Evolutionary conservation across 75 land plant species (phyloP).

Genomic region (Pinus tabuliformis): DNA sequence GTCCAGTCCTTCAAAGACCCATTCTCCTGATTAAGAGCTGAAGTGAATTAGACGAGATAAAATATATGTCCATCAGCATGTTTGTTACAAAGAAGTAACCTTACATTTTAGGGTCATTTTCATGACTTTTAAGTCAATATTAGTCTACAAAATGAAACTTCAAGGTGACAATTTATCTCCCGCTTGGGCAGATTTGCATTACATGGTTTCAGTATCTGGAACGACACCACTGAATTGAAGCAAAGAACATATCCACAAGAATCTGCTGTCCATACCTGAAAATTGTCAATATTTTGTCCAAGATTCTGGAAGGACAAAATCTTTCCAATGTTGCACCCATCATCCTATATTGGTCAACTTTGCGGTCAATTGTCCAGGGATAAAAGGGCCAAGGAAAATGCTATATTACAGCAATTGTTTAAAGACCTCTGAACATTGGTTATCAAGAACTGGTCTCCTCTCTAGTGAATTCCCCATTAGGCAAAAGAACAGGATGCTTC

Average conservation of each 20-base stretch:
- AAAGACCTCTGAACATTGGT: constrained; percentile 5
- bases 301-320: constrained; percentile 6
- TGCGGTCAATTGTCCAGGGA: not conserved
- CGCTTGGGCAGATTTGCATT: constrained; percentile 5
- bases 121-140: not conserved
- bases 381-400: constrained; percentile 7
- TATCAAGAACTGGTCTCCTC: constrained; percentile 1
- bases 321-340: constrained; percentile 8
- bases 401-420: constrained; percentile 7
- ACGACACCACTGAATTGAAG: not conserved
- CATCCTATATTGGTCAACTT: constrained; percentile 7
- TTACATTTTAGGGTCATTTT: constrained; percentile 5
- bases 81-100: not conserved
- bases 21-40: constrained; percentile 5
- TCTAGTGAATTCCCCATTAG: constrained; percentile 1
- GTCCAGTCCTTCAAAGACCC: not conserved
- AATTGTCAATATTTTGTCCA: constrained; percentile 3
- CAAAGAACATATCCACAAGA: not conserved
- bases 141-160: constrained; percentile 12
- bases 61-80: constrained; percentile 2
- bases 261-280: not conserved
- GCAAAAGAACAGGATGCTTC: not conserved
- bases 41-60: constrained; percentile 7
- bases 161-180: constrained; percentile 1
- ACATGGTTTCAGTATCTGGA: not conserved